Evolutionary conservation across 108 stramenopile species (phyloP), one percentile per base, ranked within the genome.

Genomic region (Schizochytrium sp.): DNA sequence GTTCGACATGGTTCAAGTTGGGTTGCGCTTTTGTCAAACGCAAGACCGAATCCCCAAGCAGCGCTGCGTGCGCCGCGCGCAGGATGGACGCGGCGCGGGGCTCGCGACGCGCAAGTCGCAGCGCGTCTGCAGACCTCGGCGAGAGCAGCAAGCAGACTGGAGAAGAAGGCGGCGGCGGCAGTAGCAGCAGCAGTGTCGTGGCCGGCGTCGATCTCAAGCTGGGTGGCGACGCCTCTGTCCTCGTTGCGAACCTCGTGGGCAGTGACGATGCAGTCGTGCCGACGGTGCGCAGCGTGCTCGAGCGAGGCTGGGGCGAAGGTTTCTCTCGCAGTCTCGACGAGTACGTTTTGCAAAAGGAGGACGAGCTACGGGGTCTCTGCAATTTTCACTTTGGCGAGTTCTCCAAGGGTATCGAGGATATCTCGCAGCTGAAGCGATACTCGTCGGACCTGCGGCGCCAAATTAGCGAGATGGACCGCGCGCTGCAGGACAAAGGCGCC

Each of bases 361-460:
- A 47, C 48, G 76, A 83, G 51, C 76, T 83, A 8, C 45, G 51
- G 10, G 51, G 51, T 34, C 51, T 83, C 43, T 83, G 76, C 76
- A 83, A 83, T 23, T 83, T 83, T 53, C 76, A 83, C 28, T 83
- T 83, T 53, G 76, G 48, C 48, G 76, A 83, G 76, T 83, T 83
- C 51, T 53, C 48, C 1, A 23, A 23, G 23, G 76, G 76, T 4
- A 28, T 83, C 51, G 76, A 47, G 25, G 76, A 83, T 34, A 83
- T 83, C 45, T 12, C 76, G 48, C 45, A 83, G 51, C 76, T 83
- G 43, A 47, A 53, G 51, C n/a, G 51, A 45, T 23, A 28, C 25
- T 83, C 76, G 16, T 43, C n/a, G 3, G 48, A 83, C 25, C 51
- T 83, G 48, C 45, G 76, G 76, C 45, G 48, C 43, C 45, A 83